Percentiles rank a stretch among this genome's conserved stretches.
These are phyloP conservation scores for Hypoxylon subgilvum DNA, from an alignment of 495 filamentous ascomycete species.

Conservation along the genomic window DNA sequence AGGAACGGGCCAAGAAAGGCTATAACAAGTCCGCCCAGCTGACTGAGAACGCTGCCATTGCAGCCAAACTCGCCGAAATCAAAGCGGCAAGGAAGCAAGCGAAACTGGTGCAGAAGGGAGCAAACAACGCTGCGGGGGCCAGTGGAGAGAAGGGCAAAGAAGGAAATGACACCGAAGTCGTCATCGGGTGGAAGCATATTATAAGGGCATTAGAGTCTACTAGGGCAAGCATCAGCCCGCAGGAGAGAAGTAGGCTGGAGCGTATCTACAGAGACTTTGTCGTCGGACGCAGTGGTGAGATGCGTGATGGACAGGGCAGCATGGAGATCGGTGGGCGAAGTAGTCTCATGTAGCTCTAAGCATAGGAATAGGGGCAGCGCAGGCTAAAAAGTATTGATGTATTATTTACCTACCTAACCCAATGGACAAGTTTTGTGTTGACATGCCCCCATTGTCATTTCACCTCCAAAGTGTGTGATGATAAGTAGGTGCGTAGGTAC, in stretches of 20 bases:
- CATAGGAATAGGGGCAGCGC: not conserved
- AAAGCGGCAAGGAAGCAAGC: slow-evolving; percentile 69
- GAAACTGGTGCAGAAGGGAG: slow-evolving; percentile 56
- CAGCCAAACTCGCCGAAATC: slow-evolving; percentile 74
- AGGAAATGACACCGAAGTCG: slow-evolving; percentile 63
- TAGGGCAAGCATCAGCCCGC: slow-evolving; percentile 75
- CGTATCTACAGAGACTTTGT: slow-evolving; percentile 92
- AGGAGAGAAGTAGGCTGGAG: slow-evolving; percentile 74
- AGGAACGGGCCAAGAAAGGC: slow-evolving; percentile 44
- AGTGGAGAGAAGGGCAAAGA: slow-evolving; percentile 44
- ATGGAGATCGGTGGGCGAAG: slow-evolving; percentile 91
- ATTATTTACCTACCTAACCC: not conserved
- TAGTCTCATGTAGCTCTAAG: slow-evolving; percentile 77
- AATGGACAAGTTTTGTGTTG: not conserved
- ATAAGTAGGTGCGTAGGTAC: not conserved
- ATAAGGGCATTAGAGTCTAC: slow-evolving; percentile 77
- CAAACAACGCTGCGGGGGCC: slow-evolving; percentile 36
- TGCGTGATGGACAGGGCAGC: slow-evolving; percentile 86
- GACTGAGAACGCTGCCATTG: slow-evolving; percentile 72
- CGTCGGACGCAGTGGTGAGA: slow-evolving; percentile 86
- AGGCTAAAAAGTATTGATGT: not conserved
- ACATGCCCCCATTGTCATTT: too few relatives aligned
- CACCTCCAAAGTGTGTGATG: too few relatives aligned
- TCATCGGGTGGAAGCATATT: slow-evolving; percentile 87
- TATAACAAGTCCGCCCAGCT: slow-evolving; percentile 57